Evolutionary conservation across 805 yeast genomes (phyloP).

Genomic region (Ogataea corticis): DNA sequence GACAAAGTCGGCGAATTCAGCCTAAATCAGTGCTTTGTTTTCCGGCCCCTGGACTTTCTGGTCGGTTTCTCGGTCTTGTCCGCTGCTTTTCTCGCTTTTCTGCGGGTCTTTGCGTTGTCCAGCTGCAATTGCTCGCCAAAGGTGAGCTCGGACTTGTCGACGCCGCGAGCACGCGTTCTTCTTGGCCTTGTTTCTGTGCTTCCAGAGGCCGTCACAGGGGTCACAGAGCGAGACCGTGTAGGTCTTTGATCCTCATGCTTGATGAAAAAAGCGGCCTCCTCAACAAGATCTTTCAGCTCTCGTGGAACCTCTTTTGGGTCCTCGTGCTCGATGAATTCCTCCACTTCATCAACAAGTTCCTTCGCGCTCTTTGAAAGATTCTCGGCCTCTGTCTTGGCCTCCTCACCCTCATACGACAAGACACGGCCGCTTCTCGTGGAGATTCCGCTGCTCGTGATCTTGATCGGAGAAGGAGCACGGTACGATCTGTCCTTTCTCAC

Average conservation of each 20-base stretch:
- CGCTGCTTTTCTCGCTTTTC: background rate
- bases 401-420: conserved; percentile 31
- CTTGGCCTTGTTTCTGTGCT: background rate
- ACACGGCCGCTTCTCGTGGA: conserved; percentile 32
- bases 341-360: conserved; percentile 30
- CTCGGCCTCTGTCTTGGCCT: conserved; percentile 11
- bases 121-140: conserved; percentile 5
- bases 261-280: conserved; percentile 30
- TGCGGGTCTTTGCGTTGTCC: conserved; percentile 2
- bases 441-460: conserved; percentile 26
- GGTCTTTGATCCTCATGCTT: conserved; percentile 6
- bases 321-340: conserved; percentile 28
- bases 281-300: conserved; percentile 24
- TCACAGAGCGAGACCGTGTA: background rate
- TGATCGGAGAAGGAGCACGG: conserved; percentile 25
- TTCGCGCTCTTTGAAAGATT: conserved; percentile 24
- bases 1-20: too few relatives aligned
- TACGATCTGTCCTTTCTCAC: conserved; percentile 27
- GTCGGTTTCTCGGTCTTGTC: conserved; percentile 1
- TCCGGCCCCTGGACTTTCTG: conserved; percentile 3
- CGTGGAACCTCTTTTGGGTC: conserved; percentile 22
- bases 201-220: background rate
- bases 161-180: background rate
- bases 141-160: background rate
- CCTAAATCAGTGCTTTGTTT: conserved; percentile 5